A percentile compares a stretch with the other conserved stretches of the same genome.
Evolutionary conservation across 164 flowering plant genomes (phyloP).

Genomic region (Vitis cinerea): DNA sequence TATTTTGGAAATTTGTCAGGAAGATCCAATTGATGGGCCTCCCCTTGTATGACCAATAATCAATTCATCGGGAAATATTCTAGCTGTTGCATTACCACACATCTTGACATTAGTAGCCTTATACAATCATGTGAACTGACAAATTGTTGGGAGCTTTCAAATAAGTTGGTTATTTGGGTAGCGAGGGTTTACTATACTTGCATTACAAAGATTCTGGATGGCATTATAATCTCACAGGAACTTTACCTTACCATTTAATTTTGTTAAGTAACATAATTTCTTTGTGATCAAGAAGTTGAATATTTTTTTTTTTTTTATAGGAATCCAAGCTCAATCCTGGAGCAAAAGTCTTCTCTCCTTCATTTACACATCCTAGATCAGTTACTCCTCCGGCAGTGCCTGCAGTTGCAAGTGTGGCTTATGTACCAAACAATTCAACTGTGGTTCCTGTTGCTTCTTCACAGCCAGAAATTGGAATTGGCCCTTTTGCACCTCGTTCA

Average conservation of each 20-base stretch:
- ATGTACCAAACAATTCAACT: conserved; percentile 42
- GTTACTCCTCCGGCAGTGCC: conserved; percentile 34
- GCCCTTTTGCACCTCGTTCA: conserved; percentile 41
- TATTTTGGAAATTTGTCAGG: background rate
- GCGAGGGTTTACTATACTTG: background rate
- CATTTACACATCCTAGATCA: conserved; percentile 36
- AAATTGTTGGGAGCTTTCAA: background rate
- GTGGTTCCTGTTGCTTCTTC: conserved; percentile 38
- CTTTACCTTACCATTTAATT: background rate
- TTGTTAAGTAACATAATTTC: background rate
- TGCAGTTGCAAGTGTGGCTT: conserved; percentile 34
- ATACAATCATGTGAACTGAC: background rate
- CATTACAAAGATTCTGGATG: background rate
- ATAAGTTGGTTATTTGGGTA: background rate
- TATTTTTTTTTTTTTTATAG: conserved; percentile 25
- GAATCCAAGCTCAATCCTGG: conserved; percentile 86
- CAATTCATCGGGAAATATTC: background rate
- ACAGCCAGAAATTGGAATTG: conserved; percentile 49
- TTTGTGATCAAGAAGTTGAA: background rate
- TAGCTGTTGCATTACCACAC: background rate
- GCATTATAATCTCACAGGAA: background rate
- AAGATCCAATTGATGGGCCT: background rate
- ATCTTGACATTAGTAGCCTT: background rate
- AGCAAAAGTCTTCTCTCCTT: conserved; percentile 76
- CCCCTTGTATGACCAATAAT: background rate